A percentile compares a stretch with the other conserved stretches of the same genome.
Evolutionary conservation across 352 stramenopile genomes (phyloP).

Genomic region (Phytophthora pinifolia): DNA sequence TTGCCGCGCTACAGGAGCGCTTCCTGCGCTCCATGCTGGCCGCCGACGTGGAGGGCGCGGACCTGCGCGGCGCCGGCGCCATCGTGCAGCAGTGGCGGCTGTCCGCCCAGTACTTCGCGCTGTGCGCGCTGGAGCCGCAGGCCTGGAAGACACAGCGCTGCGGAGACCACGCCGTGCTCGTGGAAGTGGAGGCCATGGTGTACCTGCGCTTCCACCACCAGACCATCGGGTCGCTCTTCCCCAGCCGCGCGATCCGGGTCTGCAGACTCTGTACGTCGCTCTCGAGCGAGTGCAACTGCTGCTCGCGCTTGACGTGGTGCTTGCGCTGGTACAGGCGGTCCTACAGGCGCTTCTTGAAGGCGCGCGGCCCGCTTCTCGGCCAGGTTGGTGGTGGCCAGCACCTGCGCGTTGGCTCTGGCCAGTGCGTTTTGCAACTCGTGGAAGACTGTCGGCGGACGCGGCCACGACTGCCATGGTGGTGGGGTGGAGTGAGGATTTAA

Average conservation of each 20-base stretch:
- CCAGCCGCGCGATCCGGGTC: slow-evolving; percentile 30
- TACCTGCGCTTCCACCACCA: slow-evolving; percentile 19
- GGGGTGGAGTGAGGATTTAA: slow-evolving; percentile 3
- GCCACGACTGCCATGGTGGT: slow-evolving; percentile 11
- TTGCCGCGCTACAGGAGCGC: slow-evolving; percentile 19
- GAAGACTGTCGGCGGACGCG: slow-evolving; percentile 5
- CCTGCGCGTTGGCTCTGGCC: slow-evolving; percentile 12
- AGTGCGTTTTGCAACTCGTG: slow-evolving; percentile 19
- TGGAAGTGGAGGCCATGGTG: neutral
- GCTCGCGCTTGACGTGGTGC: slow-evolving; percentile 38
- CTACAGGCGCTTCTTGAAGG: slow-evolving; percentile 31
- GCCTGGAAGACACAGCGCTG: slow-evolving; percentile 23
- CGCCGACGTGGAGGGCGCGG: slow-evolving; percentile 25
- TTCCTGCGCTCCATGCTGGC: slow-evolving; percentile 34
- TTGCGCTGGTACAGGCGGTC: slow-evolving; percentile 37
- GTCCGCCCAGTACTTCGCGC: slow-evolving; percentile 25
- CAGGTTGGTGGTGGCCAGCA: slow-evolving; percentile 12
- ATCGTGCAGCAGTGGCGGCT: slow-evolving; percentile 39
- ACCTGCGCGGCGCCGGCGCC: slow-evolving; percentile 15
- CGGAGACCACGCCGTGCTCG: slow-evolving; percentile 5
- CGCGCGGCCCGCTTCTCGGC: slow-evolving; percentile 17
- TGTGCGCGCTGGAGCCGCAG: slow-evolving; percentile 27
- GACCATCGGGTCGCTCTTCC: slow-evolving; percentile 29
- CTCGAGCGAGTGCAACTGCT: slow-evolving; percentile 23
- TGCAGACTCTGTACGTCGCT: slow-evolving; percentile 21